Base-by-base conservation (phyloP, 768 basidiomycete genomes). In the Psilocybe sp. region DNA sequence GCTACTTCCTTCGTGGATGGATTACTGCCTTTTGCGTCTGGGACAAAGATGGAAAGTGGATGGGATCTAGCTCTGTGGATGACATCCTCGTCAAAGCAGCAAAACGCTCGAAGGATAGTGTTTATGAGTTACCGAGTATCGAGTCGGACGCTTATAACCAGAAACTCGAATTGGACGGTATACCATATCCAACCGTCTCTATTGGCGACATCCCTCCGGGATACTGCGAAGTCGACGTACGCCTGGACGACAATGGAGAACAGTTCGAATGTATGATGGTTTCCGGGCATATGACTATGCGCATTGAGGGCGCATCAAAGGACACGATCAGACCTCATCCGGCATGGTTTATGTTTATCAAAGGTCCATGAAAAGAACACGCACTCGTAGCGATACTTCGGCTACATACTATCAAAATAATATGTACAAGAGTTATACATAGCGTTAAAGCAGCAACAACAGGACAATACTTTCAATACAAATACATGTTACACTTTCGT, bases 1-100 rank as follows among this genome's bases (percentile, higher is more conserved):
- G 50, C 1, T 12, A 46, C 15, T 50, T 45, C 40, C 45, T 60
- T 3, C 50, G 51, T 1, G 60, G 55, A 5, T 60, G 60, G 60
- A 47, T 61, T 39, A 59, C 55, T n/a, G 58, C 55, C 2, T 61
- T 61, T 31, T 61, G 60, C 39, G 60, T 57, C 39, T 61, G 55
- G 50, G 46, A 57, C 40, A 46, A 23, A 4, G 34, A 50, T n/a
- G 60, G 57, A 1, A 32, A 49, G 34, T 51, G 48, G 19, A 7
- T 28, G 23, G 23, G 23, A 7, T 28, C 23, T 28, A 3, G 23
- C 7, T 28, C 23, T 4, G 23, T 28, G 3, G 23, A 28, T 7
- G 23, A 28, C 23, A 28, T 28, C 3, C 23, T 28, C 23, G 4
- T 4, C 4, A 28, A 4, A 28, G 23, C 23, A 7, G 23, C 3